Conservation (phyloP, 2,329 filamentous ascomycete genomes). For the Cladosporium sp. region DNA sequence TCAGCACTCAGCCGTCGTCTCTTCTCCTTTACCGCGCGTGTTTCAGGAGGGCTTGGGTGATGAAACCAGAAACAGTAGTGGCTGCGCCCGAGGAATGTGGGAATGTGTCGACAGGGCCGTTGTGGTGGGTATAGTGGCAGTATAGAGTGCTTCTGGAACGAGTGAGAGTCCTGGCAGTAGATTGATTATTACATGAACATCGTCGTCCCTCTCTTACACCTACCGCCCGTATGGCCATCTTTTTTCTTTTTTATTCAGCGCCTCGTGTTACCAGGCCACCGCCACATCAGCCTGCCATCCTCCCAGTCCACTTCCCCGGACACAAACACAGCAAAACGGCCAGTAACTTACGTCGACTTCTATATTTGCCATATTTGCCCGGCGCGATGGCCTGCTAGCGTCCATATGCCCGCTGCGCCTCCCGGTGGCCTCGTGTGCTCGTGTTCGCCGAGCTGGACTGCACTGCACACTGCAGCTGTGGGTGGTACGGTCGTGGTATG, state of each 20-base stretch:
- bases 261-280: slow-evolving; percentile 2
- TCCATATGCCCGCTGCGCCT: slow-evolving; percentile 4
- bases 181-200: background rate
- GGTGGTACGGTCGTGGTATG: background rate
- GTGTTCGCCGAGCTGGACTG: background rate
- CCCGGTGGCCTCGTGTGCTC: slow-evolving; percentile 6
- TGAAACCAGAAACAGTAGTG: slow-evolving; percentile 1
- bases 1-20: background rate
- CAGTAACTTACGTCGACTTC: background rate
- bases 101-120: slow-evolving; percentile 3
- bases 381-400: background rate
- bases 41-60: background rate
- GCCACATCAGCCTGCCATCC: slow-evolving; percentile 1
- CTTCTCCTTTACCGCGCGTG: slow-evolving; percentile 6
- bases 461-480: background rate
- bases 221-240: background rate
- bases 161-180: background rate
- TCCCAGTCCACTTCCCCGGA: slow-evolving; percentile 3
- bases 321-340: background rate
- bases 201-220: background rate
- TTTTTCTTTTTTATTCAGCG: background rate
- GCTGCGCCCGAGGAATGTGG: background rate
- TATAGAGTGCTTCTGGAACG: slow-evolving; percentile 7
- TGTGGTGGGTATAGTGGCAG: background rate
- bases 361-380: slow-evolving; percentile 3